Percentiles rank a stretch among this genome's conserved stretches.
Conservation (phyloP, 768 basidiomycete genomes). For the Calocera cornea region DNA sequence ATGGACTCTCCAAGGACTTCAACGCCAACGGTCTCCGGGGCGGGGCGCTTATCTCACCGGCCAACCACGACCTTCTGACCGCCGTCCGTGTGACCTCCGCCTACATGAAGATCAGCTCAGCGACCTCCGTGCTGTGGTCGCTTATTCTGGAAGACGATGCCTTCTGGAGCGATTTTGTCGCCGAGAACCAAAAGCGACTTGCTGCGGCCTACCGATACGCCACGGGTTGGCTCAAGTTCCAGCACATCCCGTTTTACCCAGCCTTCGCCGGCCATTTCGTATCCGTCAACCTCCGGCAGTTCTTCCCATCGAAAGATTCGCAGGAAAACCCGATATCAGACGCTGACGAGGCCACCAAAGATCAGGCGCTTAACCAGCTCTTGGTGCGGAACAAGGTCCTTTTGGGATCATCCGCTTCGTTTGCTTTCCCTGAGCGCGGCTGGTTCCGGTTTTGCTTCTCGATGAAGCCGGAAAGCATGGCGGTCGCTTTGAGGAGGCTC, state of each 20-base stretch:
- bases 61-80: conserved; percentile 15
- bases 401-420: not conserved
- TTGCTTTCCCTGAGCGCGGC: not conserved
- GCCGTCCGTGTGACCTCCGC: conserved; percentile 15
- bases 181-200: conserved; percentile 13
- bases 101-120: conserved; percentile 18
- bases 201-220: conserved; percentile 10
- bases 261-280: conserved; percentile 15
- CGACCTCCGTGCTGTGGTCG: conserved; percentile 17
- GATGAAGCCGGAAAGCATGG: not conserved
- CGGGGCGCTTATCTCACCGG: conserved; percentile 18
- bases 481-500: not conserved
- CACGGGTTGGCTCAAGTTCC: conserved; percentile 10
- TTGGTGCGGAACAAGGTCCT: not conserved
- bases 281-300: conserved; percentile 13
- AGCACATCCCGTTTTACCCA: conserved; percentile 12
- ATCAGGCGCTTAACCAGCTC: not conserved
- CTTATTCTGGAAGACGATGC: conserved; percentile 12
- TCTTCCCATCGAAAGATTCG: not conserved
- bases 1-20: conserved; percentile 18
- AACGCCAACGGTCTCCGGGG: conserved; percentile 18
- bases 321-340: conserved; percentile 1
- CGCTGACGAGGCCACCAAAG: not conserved
- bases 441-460: not conserved
- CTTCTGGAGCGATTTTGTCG: conserved; percentile 12